Evolutionary conservation across 805 yeast species (phyloP), one percentile per base, ranked within the genome.

Genomic region (Cyberlindnera mrakii): DNA sequence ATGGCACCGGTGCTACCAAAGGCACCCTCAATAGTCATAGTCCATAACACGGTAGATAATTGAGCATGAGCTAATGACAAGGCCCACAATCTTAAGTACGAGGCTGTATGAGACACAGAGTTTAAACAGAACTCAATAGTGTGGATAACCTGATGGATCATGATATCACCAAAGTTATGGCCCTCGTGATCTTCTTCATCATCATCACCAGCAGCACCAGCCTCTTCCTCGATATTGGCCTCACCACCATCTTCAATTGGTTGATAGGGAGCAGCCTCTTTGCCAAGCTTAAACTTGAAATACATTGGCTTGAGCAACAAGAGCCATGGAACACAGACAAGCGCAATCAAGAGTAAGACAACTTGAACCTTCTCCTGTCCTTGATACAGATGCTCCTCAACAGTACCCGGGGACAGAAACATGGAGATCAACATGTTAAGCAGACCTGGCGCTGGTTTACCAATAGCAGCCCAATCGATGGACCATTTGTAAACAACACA

Each of bases 101-200:
- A 93, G 0, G 99, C 99, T 2, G 99, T 93, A 65, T 93, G 99
- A 11, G 96, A 88, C 30, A 93, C 96, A 71, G 96, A 85, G 66
- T 95, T 95, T 60, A 93, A 74, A 62, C 99, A 93, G 68, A 93
- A 93, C 71, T 93, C 99, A 64, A 93, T 93, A 6, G 99, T 93
- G 65, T 93, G 98, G 55, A 93, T 93, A 19, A 93, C 96, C 67
- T 93, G 99, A 64, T 93, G 97, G 55, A 93, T 93, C 84, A 93
- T 85, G 31, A 93, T 78, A 58, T 93, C 99, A 40, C 98, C 97
- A 60, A 93, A 86, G 47, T 82, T 75, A 55, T 81, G 81, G 37
- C 68, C 81, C 29, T 71, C 77, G 50, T 73, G 74, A 37, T 68
- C 78, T 27, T 54, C 59, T 17, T 57, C 62, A 15, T 56, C 59